Conservation (phyloP, 2,329 filamentous ascomycete genomes). For the Fusarium nelsonii region DNA sequence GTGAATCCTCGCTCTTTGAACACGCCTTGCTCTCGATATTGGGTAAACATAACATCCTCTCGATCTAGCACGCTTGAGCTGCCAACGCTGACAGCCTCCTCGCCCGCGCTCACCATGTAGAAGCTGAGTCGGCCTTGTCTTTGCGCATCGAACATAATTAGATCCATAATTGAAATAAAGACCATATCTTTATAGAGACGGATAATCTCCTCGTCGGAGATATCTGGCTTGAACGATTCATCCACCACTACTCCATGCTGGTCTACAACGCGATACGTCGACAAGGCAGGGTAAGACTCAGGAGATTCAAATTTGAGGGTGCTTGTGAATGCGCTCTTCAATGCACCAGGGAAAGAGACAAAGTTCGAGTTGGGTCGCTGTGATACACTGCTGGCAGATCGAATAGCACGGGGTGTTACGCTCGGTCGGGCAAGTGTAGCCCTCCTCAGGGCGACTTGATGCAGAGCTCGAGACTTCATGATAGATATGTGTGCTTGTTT, state of each 20-base stretch:
- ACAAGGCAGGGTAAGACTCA: constrained; percentile 78
- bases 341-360: constrained; percentile 89
- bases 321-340: constrained; percentile 92
- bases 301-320: constrained; percentile 82
- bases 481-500: constrained; percentile 16
- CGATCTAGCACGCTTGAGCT: constrained; percentile 85
- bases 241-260: constrained; percentile 89
- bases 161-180: constrained; percentile 85
- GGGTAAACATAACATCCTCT: constrained; percentile 92
- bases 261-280: constrained; percentile 92
- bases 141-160: constrained; percentile 98
- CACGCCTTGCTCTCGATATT: constrained; percentile 94
- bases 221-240: constrained; percentile 74
- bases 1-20: constrained; percentile 91
- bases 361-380: constrained; percentile 67
- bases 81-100: constrained; percentile 93
- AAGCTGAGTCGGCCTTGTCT: constrained; percentile 93
- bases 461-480: constrained; percentile 54
- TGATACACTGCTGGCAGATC: constrained; percentile 64
- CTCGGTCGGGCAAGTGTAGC: constrained; percentile 42
- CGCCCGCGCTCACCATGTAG: constrained; percentile 96
- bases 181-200: constrained; percentile 76
- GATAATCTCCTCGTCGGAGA: constrained; percentile 71
- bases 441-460: constrained; percentile 48
- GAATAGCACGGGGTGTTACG: constrained; percentile 44